Base-by-base conservation (phyloP, 2,329 filamentous ascomycete genomes). In the Ploettnerulaceae sp. region DNA sequence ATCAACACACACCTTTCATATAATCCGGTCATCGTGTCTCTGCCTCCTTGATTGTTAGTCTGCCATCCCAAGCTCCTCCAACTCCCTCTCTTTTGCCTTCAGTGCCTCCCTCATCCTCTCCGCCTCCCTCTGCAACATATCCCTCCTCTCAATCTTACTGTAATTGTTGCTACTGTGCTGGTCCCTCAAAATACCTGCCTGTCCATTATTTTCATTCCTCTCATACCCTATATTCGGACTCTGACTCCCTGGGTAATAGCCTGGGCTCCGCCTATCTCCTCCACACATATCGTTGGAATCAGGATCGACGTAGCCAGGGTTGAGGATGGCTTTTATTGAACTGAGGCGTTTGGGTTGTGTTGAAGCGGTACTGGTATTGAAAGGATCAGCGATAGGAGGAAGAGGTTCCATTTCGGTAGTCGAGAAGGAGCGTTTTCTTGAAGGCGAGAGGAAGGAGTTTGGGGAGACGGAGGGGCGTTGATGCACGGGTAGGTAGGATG, bases 301-400 rank as follows among this genome's bases (percentile, higher is more conserved):
- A 1, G 48, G 33, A 29, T 59, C 57, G 8, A 50, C 36, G 44
- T 47, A 57, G 4, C 57, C 60, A 2, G 80, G 80, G 53, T 89
- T 89, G 9, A 90, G 68, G 34, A 89, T 83, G 4, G 84, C 86
- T 54, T 82, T 86, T 51, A 89, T 89, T 3, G 84, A 87, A 14
- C 82, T 86, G 3, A 89, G 67, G 11, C 85, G 79, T 61, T 84
- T 75, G 32, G 77, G 67, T 28, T 67, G 67, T 20, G 79, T 73
- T 18, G 70, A 66, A 2, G 68, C 67, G 17, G 12, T 17, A 9
- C 22, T 18, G 24, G 37, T 31, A 22, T 32, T 32, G n/a, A 60
- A 57, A 12, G 21, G 48, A 22, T 57, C 50, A 3, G 47, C 8
- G 25, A 51, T 29, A 9, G 48, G 38, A 2, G 39, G 20, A 6